A percentile compares a stretch with the other conserved stretches of the same genome.
phyloP scores from a whole-genome alignment of 2,329 filamentous ascomycete genomes.

The Penicillium fuscoglaucum region DNA sequence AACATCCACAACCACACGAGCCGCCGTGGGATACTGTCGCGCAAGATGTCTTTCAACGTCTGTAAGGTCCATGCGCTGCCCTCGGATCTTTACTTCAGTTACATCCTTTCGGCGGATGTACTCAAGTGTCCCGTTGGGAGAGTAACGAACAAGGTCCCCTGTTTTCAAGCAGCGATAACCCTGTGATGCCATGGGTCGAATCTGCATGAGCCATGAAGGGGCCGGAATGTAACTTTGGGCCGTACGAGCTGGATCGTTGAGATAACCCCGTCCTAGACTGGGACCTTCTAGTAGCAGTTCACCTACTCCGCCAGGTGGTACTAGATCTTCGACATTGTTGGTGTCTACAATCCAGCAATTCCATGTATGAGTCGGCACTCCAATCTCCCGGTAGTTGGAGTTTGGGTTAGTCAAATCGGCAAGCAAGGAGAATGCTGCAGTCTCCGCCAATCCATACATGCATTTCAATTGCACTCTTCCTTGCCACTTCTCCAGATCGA shows the following conservation, averaged over 20 bases:
- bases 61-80: conserved; percentile 37
- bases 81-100: conserved; percentile 36
- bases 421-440: not conserved
- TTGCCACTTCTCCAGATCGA: not conserved
- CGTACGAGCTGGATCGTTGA: not conserved
- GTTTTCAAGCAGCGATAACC: not conserved
- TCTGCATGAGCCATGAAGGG: not conserved
- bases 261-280: not conserved
- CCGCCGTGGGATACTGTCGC: not conserved
- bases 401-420: not conserved
- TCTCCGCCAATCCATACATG: not conserved
- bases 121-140: conserved; percentile 29
- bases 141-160: conserved; percentile 15
- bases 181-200: not conserved
- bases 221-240: not conserved
- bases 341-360: not conserved
- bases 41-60: conserved; percentile 29
- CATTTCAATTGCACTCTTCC: not conserved
- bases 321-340: not conserved
- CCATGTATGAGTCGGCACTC: not conserved
- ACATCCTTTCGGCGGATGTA: conserved; percentile 36
- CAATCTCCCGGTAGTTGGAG: not conserved
- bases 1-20: not conserved
- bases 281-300: not conserved
- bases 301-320: not conserved